Conservation (phyloP, 2,329 filamentous ascomycete species). For the Rachicladosporium sp. region DNA sequence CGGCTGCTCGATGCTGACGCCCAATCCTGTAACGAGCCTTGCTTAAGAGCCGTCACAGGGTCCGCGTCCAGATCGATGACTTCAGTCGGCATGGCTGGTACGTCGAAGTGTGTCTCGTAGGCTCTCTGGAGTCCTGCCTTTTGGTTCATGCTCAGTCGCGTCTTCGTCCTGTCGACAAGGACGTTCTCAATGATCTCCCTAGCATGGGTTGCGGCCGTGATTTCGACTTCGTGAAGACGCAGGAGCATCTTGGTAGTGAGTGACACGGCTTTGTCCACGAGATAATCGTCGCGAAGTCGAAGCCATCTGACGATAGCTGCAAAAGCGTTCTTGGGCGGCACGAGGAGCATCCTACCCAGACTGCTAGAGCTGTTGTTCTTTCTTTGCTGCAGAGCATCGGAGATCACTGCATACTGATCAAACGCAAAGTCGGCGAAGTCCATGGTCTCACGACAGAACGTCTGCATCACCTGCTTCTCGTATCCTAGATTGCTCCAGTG, state of each 20-base stretch:
- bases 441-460: slow-evolving; percentile 91
- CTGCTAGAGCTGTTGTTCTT: slow-evolving; percentile 16
- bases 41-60: slow-evolving; percentile 25
- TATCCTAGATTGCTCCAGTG: slow-evolving; percentile 61
- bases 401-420: slow-evolving; percentile 71
- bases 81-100: slow-evolving; percentile 10
- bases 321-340: slow-evolving; percentile 52
- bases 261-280: slow-evolving; percentile 69
- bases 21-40: slow-evolving; percentile 29
- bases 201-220: slow-evolving; percentile 54
- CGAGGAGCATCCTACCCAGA: slow-evolving; percentile 45
- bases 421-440: slow-evolving; percentile 81
- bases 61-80: slow-evolving; percentile 12
- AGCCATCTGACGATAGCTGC: slow-evolving; percentile 74
- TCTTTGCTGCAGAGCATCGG: slow-evolving; percentile 50
- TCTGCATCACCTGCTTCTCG: slow-evolving; percentile 68
- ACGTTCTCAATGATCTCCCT: slow-evolving; percentile 54
- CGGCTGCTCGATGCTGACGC: slow-evolving; percentile 18
- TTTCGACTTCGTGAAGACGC: slow-evolving; percentile 61
- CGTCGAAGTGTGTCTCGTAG: slow-evolving; percentile 41
- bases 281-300: slow-evolving; percentile 73
- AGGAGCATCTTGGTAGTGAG: slow-evolving; percentile 74
- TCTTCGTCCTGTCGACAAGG: slow-evolving; percentile 50
- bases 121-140: slow-evolving; percentile 65
- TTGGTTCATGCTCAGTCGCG: slow-evolving; percentile 70